A percentile compares a stretch with the other conserved stretches of the same genome.
These are phyloP conservation scores for Tricholoma furcatifolium DNA, from an alignment of 768 basidiomycete species.

Conservation along the genomic window DNA sequence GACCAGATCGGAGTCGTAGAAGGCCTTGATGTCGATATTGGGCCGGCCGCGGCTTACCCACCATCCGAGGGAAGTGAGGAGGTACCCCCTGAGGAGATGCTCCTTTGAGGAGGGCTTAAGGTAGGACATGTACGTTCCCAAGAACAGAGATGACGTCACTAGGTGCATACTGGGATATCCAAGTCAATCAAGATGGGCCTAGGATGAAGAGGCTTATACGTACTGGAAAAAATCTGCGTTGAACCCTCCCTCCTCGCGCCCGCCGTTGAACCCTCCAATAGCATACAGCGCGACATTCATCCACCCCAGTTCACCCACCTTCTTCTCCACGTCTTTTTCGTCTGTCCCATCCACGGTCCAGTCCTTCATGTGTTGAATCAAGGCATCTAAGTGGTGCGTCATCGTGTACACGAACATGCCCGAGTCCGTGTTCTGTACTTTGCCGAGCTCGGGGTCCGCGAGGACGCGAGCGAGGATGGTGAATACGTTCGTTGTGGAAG, in stretches of 20 bases:
- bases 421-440: slow-evolving; percentile 6
- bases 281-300: slow-evolving; percentile 21
- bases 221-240: slow-evolving; percentile 24
- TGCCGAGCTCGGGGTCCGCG: slow-evolving; percentile 19
- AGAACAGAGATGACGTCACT: slow-evolving; percentile 64
- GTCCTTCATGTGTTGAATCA: slow-evolving; percentile 14
- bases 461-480: slow-evolving; percentile 18
- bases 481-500: slow-evolving; percentile 5
- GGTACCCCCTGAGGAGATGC: slow-evolving; percentile 58
- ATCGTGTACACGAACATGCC: slow-evolving; percentile 13
- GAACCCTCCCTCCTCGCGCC: slow-evolving; percentile 15
- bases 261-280: slow-evolving; percentile 13
- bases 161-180: slow-evolving; percentile 56
- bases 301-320: slow-evolving; percentile 21
- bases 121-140: slow-evolving; percentile 45
- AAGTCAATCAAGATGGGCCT: not conserved
- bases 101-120: slow-evolving; percentile 43
- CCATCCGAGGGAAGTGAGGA: slow-evolving; percentile 50
- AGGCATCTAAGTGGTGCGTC: slow-evolving; percentile 6
- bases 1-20: slow-evolving; percentile 34
- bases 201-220: slow-evolving; percentile 1
- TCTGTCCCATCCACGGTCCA: slow-evolving; percentile 19
- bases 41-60: slow-evolving; percentile 62
- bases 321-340: slow-evolving; percentile 11
- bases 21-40: slow-evolving; percentile 43